Evolutionary conservation across 2,329 filamentous ascomycete genomes (phyloP).

Genomic region (Cercospora sesami): DNA sequence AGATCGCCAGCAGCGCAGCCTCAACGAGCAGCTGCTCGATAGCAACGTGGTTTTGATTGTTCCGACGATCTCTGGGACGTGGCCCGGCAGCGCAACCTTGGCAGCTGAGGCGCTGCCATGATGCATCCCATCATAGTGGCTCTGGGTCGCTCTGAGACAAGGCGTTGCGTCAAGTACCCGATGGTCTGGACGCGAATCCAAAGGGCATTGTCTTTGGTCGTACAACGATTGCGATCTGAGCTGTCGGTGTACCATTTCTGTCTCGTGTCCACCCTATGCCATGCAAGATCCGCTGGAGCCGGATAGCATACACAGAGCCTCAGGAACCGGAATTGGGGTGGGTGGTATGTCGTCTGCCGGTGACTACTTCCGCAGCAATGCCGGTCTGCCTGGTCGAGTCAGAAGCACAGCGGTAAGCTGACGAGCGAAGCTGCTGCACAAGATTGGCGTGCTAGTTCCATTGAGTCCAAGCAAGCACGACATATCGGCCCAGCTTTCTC

Average conservation of each 20-base stretch:
- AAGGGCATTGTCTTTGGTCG: neutral
- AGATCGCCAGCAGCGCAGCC: constrained; percentile 11
- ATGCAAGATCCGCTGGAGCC: neutral
- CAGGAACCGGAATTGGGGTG: neutral
- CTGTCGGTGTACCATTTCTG: neutral
- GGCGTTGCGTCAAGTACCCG: constrained; percentile 11
- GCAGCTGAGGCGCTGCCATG: neutral
- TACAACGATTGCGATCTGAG: neutral
- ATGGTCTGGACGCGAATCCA: constrained; percentile 6
- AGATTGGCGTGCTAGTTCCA: neutral
- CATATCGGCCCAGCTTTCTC: constrained; percentile 3
- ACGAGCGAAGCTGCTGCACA: constrained; percentile 1
- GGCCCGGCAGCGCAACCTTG: neutral
- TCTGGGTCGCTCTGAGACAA: constrained; percentile 7
- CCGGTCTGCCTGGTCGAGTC: neutral
- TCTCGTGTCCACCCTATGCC: neutral
- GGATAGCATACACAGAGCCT: neutral
- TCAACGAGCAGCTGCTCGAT: neutral
- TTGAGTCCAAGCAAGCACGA: neutral
- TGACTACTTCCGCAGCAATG: neutral
- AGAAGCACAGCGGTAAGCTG: neutral
- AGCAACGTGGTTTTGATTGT: constrained; percentile 23
- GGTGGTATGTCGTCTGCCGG: neutral
- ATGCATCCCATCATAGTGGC: constrained; percentile 3
- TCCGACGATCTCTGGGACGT: constrained; percentile 12